Evolutionary conservation across 2,329 filamentous ascomycete species (phyloP).

Genomic region (Erysiphe neolycopersici): DNA sequence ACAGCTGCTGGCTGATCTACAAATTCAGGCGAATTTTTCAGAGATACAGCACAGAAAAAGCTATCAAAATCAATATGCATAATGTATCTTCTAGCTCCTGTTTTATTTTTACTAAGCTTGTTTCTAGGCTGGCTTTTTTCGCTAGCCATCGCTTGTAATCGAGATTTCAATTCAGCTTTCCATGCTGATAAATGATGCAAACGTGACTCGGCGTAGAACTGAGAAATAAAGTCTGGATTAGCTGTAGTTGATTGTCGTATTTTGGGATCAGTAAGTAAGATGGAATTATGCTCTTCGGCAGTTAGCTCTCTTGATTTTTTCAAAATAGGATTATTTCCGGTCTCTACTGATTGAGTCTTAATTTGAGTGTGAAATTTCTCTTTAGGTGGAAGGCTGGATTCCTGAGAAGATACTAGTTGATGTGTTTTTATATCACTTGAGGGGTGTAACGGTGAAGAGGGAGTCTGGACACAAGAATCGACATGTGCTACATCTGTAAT

Average conservation of each 20-base stretch:
- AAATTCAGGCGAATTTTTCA: conserved; percentile 50
- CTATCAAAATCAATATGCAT: conserved; percentile 96
- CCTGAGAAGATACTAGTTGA: neutral
- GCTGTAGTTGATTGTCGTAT: conserved; percentile 73
- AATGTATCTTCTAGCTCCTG: conserved; percentile 50
- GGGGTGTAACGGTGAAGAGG: neutral
- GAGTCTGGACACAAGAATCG: neutral
- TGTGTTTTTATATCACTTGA: neutral
- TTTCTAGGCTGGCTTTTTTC: conserved; percentile 32
- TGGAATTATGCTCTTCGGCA: conserved; percentile 77
- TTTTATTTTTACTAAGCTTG: conserved; percentile 21
- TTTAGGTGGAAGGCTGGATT: neutral
- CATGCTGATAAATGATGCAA: conserved; percentile 87
- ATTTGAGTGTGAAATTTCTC: neutral
- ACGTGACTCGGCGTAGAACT: conserved; percentile 86
- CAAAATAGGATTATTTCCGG: conserved; percentile 3
- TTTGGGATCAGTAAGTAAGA: conserved; percentile 57
- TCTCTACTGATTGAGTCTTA: conserved; percentile 1
- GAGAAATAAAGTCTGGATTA: conserved; percentile 78
- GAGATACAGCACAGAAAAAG: conserved; percentile 87
- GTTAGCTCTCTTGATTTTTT: conserved; percentile 25
- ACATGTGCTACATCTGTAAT: neutral
- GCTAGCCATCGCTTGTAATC: conserved; percentile 56
- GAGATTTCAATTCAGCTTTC: conserved; percentile 84
- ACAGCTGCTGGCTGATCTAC: conserved; percentile 62